Conservation (phyloP, 140 eudicot species). For the Flaveria floridana region DNA sequence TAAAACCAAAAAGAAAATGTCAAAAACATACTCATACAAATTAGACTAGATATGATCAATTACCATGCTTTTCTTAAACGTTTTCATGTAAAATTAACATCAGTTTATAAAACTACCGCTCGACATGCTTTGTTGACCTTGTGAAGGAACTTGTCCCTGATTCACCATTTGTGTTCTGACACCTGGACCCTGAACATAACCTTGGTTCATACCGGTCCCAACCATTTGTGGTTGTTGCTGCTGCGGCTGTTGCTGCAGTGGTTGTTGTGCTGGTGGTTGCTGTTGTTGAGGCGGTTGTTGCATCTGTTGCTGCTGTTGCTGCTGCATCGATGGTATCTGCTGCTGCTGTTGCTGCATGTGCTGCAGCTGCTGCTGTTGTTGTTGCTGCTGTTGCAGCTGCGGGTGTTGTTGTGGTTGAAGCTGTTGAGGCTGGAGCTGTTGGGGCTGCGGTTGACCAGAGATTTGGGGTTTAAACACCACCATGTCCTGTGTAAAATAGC, state of each 20-base stretch:
- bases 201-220: constrained; percentile 65
- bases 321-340: constrained; percentile 43
- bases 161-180: constrained; percentile 68
- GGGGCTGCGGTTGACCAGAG: constrained; percentile 68
- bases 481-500: constrained; percentile 60
- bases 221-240: constrained; percentile 72
- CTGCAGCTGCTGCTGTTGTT: constrained; percentile 44
- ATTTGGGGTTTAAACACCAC: constrained; percentile 98
- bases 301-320: constrained; percentile 50
- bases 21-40: constrained; percentile 7
- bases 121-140: constrained; percentile 65
- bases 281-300: constrained; percentile 53
- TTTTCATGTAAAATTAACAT: background rate
- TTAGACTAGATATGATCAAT: background rate
- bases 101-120: constrained; percentile 58
- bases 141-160: constrained; percentile 82
- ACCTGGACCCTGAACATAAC: constrained; percentile 80
- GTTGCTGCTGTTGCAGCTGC: constrained; percentile 37
- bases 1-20: background rate
- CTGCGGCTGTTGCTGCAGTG: constrained; percentile 41
- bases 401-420: constrained; percentile 40
- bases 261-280: constrained; percentile 36
- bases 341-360: constrained; percentile 46
- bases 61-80: background rate
- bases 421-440: constrained; percentile 45